Evolutionary conservation across 2,329 filamentous ascomycete species (phyloP).

Genomic region (Colletotrichum acutatum): DNA sequence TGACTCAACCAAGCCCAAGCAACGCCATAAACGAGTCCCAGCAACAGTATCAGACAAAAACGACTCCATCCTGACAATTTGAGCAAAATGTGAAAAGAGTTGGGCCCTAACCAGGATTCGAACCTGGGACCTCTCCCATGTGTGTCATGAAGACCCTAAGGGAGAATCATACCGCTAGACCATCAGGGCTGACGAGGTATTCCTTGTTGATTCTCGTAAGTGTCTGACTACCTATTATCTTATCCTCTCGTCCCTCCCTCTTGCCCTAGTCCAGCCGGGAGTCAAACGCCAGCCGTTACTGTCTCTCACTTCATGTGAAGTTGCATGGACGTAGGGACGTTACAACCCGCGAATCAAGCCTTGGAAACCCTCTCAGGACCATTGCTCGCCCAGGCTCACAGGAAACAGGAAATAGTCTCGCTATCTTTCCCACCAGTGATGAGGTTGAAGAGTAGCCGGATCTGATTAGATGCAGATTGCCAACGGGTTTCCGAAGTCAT

Average conservation of each 20-base stretch:
- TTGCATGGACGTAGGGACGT: background rate
- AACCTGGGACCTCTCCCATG: slow-evolving; percentile 33
- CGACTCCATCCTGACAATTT: background rate
- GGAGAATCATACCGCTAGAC: slow-evolving; percentile 35
- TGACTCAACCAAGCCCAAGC: background rate
- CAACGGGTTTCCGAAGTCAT: background rate
- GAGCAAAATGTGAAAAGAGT: background rate
- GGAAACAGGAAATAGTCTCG: background rate
- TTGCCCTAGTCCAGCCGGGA: no score
- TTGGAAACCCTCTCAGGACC: background rate
- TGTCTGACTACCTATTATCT: no score
- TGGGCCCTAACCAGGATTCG: slow-evolving; percentile 33
- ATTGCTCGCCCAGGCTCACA: background rate
- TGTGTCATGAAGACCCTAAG: background rate
- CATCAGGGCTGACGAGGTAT: slow-evolving; percentile 11
- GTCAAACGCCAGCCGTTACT: no score
- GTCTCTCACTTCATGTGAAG: background rate
- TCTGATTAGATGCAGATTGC: background rate
- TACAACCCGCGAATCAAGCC: background rate
- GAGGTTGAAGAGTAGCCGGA: background rate
- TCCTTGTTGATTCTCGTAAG: no score
- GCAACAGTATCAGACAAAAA: no score
- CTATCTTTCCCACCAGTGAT: background rate
- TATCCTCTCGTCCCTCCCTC: fast-evolving
- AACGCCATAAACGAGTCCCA: background rate